A percentile compares a stretch with the other conserved stretches of the same genome.
Conservation (phyloP, 208 protist species). For the Lotmaria passim region DNA sequence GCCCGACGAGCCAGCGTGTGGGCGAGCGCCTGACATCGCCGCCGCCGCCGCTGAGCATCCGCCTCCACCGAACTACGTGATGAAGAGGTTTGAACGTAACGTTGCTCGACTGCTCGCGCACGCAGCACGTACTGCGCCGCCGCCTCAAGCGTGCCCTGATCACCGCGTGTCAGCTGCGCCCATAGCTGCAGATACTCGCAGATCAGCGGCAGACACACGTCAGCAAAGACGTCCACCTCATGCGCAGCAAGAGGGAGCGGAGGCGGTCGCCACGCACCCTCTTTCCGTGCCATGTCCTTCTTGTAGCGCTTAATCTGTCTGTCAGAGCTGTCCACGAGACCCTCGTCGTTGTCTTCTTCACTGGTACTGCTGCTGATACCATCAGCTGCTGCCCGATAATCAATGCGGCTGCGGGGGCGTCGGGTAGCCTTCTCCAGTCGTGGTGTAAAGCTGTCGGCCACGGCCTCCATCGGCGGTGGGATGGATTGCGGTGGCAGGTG, state of each 20-base stretch:
- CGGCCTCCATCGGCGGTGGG: background rate
- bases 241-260: background rate
- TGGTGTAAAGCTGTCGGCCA: conserved; percentile 28
- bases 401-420: background rate
- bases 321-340: background rate
- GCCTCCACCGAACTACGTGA: background rate
- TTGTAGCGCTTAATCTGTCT: background rate
- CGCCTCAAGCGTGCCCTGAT: background rate
- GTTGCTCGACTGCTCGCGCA: background rate
- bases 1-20: conserved; percentile 5
- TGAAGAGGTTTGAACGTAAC: background rate
- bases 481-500: too few relatives aligned
- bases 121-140: conserved; percentile 17
- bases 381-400: background rate
- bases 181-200: conserved; percentile 24
- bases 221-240: conserved; percentile 16
- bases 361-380: conserved; percentile 3
- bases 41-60: background rate
- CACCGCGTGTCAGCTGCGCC: conserved; percentile 27
- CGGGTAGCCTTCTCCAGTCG: background rate
- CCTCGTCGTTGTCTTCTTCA: background rate
- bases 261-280: background rate
- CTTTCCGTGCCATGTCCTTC: background rate
- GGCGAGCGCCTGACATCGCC: background rate
- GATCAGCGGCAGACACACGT: conserved; percentile 23